Conservation (phyloP, 805 yeast genomes). For the Wilhelminamyces savonicus region DNA sequence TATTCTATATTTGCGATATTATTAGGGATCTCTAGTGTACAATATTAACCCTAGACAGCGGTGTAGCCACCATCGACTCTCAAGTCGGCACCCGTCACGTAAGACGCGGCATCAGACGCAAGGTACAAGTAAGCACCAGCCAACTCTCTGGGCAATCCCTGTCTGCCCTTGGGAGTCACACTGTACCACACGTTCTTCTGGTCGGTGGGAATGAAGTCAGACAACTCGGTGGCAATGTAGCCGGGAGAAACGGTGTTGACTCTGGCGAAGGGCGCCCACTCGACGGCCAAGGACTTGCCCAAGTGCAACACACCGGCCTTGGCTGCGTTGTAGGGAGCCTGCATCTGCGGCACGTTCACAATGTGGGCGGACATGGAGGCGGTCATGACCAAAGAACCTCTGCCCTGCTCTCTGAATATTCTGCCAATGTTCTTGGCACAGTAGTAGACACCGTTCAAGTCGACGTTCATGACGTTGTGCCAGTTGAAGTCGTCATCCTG, state of each 20-base stretch:
- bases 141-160: conserved; percentile 66
- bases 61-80: conserved; percentile 77
- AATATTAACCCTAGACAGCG: too few species aligned
- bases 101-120: conserved; percentile 76
- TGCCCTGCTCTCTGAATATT: conserved; percentile 65
- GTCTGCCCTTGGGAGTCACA: conserved; percentile 53
- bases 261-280: conserved; percentile 80
- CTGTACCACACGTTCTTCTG: background rate
- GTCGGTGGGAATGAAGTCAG: background rate
- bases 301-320: conserved; percentile 81
- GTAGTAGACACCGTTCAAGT: conserved; percentile 75
- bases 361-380: conserved; percentile 89
- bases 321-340: conserved; percentile 80
- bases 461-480: conserved; percentile 67
- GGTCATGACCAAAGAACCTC: conserved; percentile 76
- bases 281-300: conserved; percentile 73
- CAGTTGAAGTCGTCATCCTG: conserved; percentile 48
- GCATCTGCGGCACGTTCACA: conserved; percentile 81
- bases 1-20: too few species aligned
- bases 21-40: too few species aligned
- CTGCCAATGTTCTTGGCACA: conserved; percentile 71
- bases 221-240: conserved; percentile 68
- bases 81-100: conserved; percentile 73
- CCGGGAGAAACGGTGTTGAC: conserved; percentile 83
- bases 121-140: conserved; percentile 75